Evolutionary conservation across 495 filamentous ascomycete species (phyloP).

Genomic region (Penicillium flavigenum): DNA sequence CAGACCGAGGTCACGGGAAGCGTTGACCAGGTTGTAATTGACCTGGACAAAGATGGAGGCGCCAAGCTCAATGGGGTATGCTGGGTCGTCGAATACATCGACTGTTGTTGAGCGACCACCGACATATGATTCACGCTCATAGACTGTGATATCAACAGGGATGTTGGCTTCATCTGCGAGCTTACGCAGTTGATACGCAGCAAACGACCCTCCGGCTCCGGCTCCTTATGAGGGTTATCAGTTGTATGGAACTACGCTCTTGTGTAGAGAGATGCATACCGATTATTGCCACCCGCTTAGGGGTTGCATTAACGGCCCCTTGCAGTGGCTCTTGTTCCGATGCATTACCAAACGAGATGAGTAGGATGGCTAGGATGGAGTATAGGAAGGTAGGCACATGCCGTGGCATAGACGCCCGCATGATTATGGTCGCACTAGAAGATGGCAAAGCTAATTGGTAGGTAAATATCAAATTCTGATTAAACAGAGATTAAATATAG

Average conservation of each 20-base stretch:
- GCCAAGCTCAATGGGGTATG: constrained; percentile 78
- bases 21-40: constrained; percentile 78
- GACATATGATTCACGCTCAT: constrained; percentile 74
- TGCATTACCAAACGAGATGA: constrained; percentile 24
- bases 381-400: constrained; percentile 6
- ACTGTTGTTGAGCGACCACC: constrained; percentile 91
- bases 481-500: background rate
- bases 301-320: constrained; percentile 14
- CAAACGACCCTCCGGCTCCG: constrained; percentile 82
- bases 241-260: background rate
- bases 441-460: background rate
- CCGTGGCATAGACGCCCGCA: background rate
- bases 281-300: constrained; percentile 49
- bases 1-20: constrained; percentile 72
- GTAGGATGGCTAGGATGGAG: constrained; percentile 16
- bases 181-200: constrained; percentile 77
- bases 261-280: constrained; percentile 31
- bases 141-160: constrained; percentile 77
- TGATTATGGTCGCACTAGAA: background rate
- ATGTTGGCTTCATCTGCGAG: constrained; percentile 57
- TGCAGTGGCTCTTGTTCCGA: constrained; percentile 30
- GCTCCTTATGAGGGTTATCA: constrained; percentile 66
- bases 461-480: background rate
- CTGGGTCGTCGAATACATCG: constrained; percentile 68
- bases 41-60: constrained; percentile 89